phyloP scores from a whole-genome alignment of 345 rosid genomes.

The Aquilaria malaccensis region DNA sequence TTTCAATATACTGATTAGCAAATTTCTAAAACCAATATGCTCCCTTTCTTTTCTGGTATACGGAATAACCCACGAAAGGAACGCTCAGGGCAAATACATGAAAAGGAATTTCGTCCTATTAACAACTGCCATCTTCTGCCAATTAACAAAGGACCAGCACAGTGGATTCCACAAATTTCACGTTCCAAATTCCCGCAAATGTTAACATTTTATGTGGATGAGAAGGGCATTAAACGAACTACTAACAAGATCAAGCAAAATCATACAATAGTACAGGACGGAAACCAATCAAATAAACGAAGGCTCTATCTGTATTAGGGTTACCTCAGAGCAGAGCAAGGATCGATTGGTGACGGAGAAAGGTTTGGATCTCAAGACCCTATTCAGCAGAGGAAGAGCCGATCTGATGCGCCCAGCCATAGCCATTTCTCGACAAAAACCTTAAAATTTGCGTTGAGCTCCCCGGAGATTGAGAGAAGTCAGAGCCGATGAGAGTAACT shows the following conservation, averaged over 20 bases:
- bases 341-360: conserved; percentile 26
- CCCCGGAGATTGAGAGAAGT: neutral
- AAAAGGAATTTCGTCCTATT: too few species aligned
- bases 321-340: conserved; percentile 52
- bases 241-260: neutral
- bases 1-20: too few species aligned
- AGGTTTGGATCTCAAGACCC: conserved; percentile 34
- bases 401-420: conserved; percentile 69
- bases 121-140: too few species aligned
- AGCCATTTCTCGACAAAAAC: conserved; percentile 42
- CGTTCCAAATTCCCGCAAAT: neutral
- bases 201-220: neutral
- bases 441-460: conserved; percentile 22
- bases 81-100: neutral
- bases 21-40: too few species aligned
- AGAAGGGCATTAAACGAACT: neutral
- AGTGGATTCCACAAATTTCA: too few species aligned
- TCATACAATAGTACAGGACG: neutral
- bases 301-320: neutral
- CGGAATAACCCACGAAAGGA: neutral
- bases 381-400: conserved; percentile 44
- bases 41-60: too few species aligned
- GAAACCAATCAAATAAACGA: neutral
- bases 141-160: too few species aligned
- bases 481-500: neutral